Evolutionary conservation across 2,329 filamentous ascomycete genomes (phyloP), one percentile per base, ranked within the genome.

Genomic region (Paecilomyces niveus): DNA sequence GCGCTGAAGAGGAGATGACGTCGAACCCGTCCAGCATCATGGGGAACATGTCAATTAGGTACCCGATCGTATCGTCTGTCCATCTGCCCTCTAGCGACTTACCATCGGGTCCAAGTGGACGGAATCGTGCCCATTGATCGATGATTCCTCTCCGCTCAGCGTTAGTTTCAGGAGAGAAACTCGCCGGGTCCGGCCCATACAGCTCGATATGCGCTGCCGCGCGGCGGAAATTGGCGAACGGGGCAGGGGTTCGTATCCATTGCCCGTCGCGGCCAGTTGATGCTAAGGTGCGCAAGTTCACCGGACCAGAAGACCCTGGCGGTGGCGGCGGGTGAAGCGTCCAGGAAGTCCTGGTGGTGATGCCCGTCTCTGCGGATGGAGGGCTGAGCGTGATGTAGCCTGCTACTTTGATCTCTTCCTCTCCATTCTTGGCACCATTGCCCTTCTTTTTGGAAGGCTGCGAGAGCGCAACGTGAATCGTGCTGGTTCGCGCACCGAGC

Each of bases 51-150:
- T 93, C 89, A 18, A 80, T 79, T 6, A 91, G 75, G 64, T 83
- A 90, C 0, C 84, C 87, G 1, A 92, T 75, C 1, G 80, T 78
- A 2, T 81, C 80, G 63, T 88, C 81, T 1, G 83, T 89, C 76
- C 89, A 90, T 39, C 70, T 67, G 11, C 74, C 80, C 59, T 83
- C 55, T 45, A 62, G 54, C 8, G 59, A 61, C 54, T 64, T 62
- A 54, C 15, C 22, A 5, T 52, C 50, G 6, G 21, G 3, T 9
- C 26, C 82, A 1, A 81, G 81, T 13, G 83, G 84, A 1, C 78
- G 72, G 57, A 89, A 80, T 26, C 83, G 80, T 3, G 89, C 74
- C 89, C 89, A 92, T 70, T 89, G 79, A 67, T 91, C 88, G 3
- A 83, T 76, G 1, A 68, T 62, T 57, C 65, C 62, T 29, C 57